Base-by-base conservation (phyloP, 129 eudicot species). In the Chrysanthemum lavandulifolium region DNA sequence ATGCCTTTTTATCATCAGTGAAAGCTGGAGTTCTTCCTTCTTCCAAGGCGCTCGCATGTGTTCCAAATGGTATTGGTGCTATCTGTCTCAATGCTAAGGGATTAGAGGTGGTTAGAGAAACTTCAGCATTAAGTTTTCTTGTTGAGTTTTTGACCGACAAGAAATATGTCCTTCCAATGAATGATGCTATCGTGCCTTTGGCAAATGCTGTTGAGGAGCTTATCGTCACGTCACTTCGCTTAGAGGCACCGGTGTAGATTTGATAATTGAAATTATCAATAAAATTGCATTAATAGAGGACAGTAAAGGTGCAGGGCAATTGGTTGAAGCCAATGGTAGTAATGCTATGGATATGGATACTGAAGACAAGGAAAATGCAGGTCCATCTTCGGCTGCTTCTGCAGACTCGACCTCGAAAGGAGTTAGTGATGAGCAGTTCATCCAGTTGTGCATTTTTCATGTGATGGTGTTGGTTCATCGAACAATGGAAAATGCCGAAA, bases 161-260 rank as follows among this genome's bases (percentile, higher is more conserved):
- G 75, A 88, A 83, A 67, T 95, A 95, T 77, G 86, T 89, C 60
- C 78, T 83, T 57, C 88, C 97, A 36, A 81, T 95, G 91, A 88
- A 85, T 68, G 95, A 95, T 76, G 96, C 89, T 59, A 90, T 91
- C 82, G 92, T 88, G 52, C 96, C 99, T 47, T 75, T 95, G 83
- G 91, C 99, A 68, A 95, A 88, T 91, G 97, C 91, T 56, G 88
- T 95, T 16, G 99, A 95, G 74, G 99, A 95, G 88, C 95, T 95
- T 57, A 72, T 95, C 97, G 99, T 45, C 99, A 95, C 73, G 99
- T 89, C 4, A 56, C 96, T 66, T 76, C 97, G 0, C 61, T 95
- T 63, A 81, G 96, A 78, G 84, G 88, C 66, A 76, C 78, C 48
- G 99, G 99, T 73, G 96, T 95, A 59, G 99, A 95, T 76, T 74